Evolutionary conservation across 2,329 filamentous ascomycete genomes (phyloP).

Genomic region (Penicillium aurantiogriseum): DNA sequence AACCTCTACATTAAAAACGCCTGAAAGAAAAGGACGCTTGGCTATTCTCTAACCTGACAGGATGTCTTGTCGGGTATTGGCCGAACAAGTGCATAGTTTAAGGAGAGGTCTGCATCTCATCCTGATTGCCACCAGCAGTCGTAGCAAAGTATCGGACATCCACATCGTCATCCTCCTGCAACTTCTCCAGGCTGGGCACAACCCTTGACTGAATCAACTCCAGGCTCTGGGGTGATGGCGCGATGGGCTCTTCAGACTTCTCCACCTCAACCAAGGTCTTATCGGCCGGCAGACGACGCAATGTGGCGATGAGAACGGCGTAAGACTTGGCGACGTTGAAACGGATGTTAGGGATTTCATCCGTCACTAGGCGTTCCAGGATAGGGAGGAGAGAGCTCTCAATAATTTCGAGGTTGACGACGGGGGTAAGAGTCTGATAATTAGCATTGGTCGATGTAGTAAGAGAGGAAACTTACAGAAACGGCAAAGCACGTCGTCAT

Average conservation of each 20-base stretch:
- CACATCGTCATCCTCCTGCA: constrained; percentile 96
- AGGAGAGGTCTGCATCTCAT: constrained; percentile 57
- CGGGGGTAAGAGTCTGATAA: constrained; percentile 80
- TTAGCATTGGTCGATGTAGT: constrained; percentile 27
- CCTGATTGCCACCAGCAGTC: constrained; percentile 66
- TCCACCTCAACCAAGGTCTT: constrained; percentile 83
- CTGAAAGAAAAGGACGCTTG: constrained; percentile 35
- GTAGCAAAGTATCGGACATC: constrained; percentile 98
- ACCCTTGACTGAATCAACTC: constrained; percentile 84
- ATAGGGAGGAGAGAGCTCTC: constrained; percentile 91
- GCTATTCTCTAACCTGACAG: constrained; percentile 41
- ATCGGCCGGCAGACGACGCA: constrained; percentile 84
- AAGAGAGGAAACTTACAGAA: constrained; percentile 64
- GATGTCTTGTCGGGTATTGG: constrained; percentile 21
- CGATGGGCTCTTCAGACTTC: constrained; percentile 62
- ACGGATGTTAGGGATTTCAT: constrained; percentile 97
- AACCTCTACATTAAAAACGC: constrained; percentile 39
- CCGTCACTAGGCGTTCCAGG: constrained; percentile 86
- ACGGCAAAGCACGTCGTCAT: constrained; percentile 99
- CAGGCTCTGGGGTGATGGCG: constrained; percentile 67
- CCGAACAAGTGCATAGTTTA: constrained; percentile 18
- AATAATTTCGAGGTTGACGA: constrained; percentile 91
- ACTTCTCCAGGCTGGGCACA: constrained; percentile 85
- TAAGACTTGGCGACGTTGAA: constrained; percentile 99
- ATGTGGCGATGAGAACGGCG: constrained; percentile 80